A percentile compares a stretch with the other conserved stretches of the same genome.
phyloP scores from a whole-genome alignment of 441 rosid genomes.

The Metrosideros polymorpha region DNA sequence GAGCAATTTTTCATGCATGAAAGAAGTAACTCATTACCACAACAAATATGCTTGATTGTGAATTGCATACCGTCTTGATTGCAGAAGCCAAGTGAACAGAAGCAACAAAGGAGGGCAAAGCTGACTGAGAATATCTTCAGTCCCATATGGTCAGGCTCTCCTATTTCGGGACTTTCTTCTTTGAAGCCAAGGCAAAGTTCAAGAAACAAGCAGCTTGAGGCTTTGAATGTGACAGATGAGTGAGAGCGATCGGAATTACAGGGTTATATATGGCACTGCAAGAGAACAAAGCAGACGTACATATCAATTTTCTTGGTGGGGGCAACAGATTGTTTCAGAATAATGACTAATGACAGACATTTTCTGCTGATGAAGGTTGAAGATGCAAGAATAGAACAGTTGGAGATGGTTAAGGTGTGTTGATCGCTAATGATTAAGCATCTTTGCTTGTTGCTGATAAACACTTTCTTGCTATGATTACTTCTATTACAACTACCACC shows the following conservation, averaged over 20 bases:
- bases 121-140: slow-evolving; percentile 26
- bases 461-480: not conserved
- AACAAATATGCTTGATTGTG: not conserved
- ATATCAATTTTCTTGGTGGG: not conserved
- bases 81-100: slow-evolving; percentile 31
- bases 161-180: not conserved
- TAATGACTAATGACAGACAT: not conserved
- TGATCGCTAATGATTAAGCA: not conserved
- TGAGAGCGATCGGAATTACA: not conserved
- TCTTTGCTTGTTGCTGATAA: not conserved
- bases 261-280: not conserved
- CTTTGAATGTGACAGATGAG: not conserved
- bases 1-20: not conserved
- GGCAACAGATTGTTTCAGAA: not conserved
- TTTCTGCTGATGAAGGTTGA: not conserved
- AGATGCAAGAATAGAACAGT: not conserved
- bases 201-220: not conserved
- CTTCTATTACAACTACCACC: not conserved
- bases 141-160: slow-evolving; percentile 23
- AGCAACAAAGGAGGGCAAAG: slow-evolving; percentile 29
- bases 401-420: not conserved
- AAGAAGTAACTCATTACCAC: not conserved
- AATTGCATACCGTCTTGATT: slow-evolving; percentile 48
- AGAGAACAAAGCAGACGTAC: not conserved
- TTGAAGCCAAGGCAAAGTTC: not conserved